Conservation (phyloP, 495 filamentous ascomycete genomes). For the Trichoderma parareesei region DNA sequence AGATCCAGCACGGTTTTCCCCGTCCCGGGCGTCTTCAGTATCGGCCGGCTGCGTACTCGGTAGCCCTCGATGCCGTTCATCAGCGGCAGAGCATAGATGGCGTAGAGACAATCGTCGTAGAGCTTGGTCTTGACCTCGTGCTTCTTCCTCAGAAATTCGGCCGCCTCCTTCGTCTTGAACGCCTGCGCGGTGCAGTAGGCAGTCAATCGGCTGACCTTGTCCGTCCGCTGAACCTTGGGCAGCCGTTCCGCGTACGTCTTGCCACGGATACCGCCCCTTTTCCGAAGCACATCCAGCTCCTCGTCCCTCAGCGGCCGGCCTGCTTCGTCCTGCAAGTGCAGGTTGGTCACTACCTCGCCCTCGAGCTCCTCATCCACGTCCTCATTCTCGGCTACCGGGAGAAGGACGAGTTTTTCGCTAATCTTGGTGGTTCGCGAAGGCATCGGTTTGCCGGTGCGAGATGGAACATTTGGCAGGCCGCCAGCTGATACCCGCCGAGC, state of each 20-base stretch:
- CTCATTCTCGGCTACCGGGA: slow-evolving; percentile 72
- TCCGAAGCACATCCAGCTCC: slow-evolving; percentile 58
- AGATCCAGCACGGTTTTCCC: slow-evolving; percentile 83
- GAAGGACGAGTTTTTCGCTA: slow-evolving; percentile 89
- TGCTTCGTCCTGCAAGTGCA: slow-evolving; percentile 50
- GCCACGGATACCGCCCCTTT: slow-evolving; percentile 56
- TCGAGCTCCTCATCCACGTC: slow-evolving; percentile 40
- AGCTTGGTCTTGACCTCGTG: slow-evolving; percentile 94
- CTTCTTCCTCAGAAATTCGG: slow-evolving; percentile 76
- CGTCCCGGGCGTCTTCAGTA: slow-evolving; percentile 85
- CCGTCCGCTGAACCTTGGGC: slow-evolving; percentile 77
- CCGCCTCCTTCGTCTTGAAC: slow-evolving; percentile 77
- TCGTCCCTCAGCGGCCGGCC: slow-evolving; percentile 67
- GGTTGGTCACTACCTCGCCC: slow-evolving; percentile 33
- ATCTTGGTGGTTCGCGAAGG: slow-evolving; percentile 85
- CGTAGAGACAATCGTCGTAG: slow-evolving; percentile 98
- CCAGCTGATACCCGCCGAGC: slow-evolving; percentile 32
- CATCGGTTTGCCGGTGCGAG: slow-evolving; percentile 57
- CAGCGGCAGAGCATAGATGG: slow-evolving; percentile 86
- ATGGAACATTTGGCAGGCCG: slow-evolving; percentile 31
- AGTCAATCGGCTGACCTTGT: slow-evolving; percentile 83
- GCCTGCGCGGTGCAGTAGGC: slow-evolving; percentile 95
- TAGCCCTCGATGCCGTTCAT: slow-evolving; percentile 80
- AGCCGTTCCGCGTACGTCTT: slow-evolving; percentile 94
- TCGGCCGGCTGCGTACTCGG: slow-evolving; percentile 77